phyloP scores from a whole-genome alignment of 2,329 filamentous ascomycete genomes.

The Penicillium sp. region DNA sequence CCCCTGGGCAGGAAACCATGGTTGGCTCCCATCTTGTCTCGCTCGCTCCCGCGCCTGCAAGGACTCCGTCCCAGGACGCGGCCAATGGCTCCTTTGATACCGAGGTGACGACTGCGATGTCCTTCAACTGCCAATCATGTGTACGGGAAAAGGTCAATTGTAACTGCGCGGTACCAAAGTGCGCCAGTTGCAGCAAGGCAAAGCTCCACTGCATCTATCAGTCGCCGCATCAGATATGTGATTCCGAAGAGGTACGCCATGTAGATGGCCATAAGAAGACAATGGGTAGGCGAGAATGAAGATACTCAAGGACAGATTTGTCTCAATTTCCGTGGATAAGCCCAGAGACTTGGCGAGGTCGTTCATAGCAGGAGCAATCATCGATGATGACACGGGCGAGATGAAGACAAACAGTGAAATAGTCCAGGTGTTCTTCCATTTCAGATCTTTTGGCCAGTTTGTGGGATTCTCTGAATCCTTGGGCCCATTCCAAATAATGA shows the following conservation, averaged over 20 bases:
- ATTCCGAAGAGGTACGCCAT: constrained; percentile 45
- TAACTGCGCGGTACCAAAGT: constrained; percentile 35
- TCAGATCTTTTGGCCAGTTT: constrained; percentile 9
- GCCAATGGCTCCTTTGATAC: not conserved
- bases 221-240: constrained; percentile 26
- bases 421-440: constrained; percentile 5
- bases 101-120: constrained; percentile 2
- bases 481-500: constrained; percentile 9
- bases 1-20: not conserved
- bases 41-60: constrained; percentile 4
- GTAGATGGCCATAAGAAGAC: constrained; percentile 55
- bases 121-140: constrained; percentile 23
- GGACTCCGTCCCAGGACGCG: not conserved
- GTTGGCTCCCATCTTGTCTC: not conserved
- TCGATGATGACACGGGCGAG: constrained; percentile 59
- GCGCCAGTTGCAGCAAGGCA: constrained; percentile 36
- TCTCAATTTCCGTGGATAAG: constrained; percentile 39
- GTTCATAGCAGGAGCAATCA: constrained; percentile 52
- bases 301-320: constrained; percentile 44
- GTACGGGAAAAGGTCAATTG: constrained; percentile 46
- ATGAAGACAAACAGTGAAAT: constrained; percentile 1
- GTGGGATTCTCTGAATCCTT: constrained; percentile 13
- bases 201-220: constrained; percentile 45
- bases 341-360: constrained; percentile 54
- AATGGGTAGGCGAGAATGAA: constrained; percentile 54